Evolutionary conservation across 495 filamentous ascomycete genomes (phyloP).

Genomic region (Neohortaea acidophila): DNA sequence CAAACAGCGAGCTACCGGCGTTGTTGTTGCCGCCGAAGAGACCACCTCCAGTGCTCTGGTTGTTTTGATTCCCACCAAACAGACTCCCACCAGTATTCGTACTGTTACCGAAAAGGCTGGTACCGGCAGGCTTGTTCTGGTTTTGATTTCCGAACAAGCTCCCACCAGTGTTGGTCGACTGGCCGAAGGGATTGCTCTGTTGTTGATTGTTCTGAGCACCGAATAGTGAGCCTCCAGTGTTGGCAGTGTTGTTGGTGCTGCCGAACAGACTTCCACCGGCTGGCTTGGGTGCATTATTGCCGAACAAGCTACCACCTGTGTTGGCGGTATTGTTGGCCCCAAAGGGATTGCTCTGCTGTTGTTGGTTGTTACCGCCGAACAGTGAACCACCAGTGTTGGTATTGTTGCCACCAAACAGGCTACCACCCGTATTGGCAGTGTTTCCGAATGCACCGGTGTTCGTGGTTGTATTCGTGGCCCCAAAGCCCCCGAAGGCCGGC

Average conservation of each 20-base stretch:
- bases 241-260: constrained; percentile 29
- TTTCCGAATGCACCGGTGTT: constrained; percentile 17
- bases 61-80: constrained; percentile 26
- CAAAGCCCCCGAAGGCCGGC: constrained; percentile 32
- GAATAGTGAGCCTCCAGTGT: constrained; percentile 38
- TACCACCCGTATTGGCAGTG: constrained; percentile 32
- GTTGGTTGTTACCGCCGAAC: constrained; percentile 43
- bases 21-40: constrained; percentile 14
- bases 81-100: constrained; percentile 27
- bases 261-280: constrained; percentile 48
- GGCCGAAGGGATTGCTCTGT: constrained; percentile 26
- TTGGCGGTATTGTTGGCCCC: constrained; percentile 3
- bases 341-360: constrained; percentile 17
- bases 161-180: constrained; percentile 4
- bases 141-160: constrained; percentile 26
- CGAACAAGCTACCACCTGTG: constrained; percentile 33
- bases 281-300: constrained; percentile 20
- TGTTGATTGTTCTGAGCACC: constrained; percentile 36
- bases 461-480: constrained; percentile 19
- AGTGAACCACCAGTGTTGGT: constrained; percentile 32
- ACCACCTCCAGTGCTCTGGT: constrained; percentile 3
- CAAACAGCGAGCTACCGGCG: constrained; percentile 1
- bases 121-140: constrained; percentile 22
- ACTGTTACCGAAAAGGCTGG: constrained; percentile 18
- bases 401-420: constrained; percentile 42